A percentile compares a stretch with the other conserved stretches of the same genome.
Evolutionary conservation across 1,284 basidiomycete species (phyloP).

Genomic region (Peniophora sp.): DNA sequence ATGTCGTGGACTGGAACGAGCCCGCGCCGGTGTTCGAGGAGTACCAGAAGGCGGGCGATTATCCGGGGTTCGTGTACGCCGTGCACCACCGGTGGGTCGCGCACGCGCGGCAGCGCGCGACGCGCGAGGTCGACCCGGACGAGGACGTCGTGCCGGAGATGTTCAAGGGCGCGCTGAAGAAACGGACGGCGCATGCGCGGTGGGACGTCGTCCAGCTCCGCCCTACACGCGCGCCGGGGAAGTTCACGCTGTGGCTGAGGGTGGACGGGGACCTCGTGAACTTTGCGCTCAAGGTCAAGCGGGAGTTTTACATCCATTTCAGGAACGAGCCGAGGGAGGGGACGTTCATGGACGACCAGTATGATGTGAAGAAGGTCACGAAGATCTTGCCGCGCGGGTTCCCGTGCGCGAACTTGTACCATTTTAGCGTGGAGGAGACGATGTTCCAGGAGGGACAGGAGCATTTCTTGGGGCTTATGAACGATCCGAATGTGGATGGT

Average conservation of each 20-base stretch:
- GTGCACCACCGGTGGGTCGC: conserved; percentile 80
- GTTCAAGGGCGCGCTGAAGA: conserved; percentile 67
- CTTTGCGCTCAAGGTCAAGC: conserved; percentile 78
- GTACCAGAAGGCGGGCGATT: conserved; percentile 52
- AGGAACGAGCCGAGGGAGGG: conserved; percentile 54
- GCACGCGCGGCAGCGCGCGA: conserved; percentile 32
- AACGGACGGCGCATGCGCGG: conserved; percentile 46
- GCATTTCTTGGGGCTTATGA: conserved; percentile 88
- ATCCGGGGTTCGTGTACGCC: conserved; percentile 74
- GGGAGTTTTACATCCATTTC: conserved; percentile 91
- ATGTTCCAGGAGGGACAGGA: conserved; percentile 80
- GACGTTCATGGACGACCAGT: conserved; percentile 65
- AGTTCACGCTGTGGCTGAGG: conserved; percentile 87
- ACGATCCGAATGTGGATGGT: conserved; percentile 93
- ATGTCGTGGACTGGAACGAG: conserved; percentile 19
- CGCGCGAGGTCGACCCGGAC: conserved; percentile 29
- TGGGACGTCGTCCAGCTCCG: conserved; percentile 96
- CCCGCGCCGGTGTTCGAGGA: conserved; percentile 37
- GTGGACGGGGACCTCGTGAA: conserved; percentile 76
- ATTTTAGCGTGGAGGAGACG: conserved; percentile 79
- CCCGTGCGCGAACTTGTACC: conserved; percentile 76
- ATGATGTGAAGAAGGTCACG: conserved; percentile 68
- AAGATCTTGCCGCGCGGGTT: conserved; percentile 79
- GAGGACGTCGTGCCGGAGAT: conserved; percentile 59
- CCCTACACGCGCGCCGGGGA: conserved; percentile 69